phyloP scores from a whole-genome alignment of 106 monocot species.

The Xerophyta viscosa region DNA sequence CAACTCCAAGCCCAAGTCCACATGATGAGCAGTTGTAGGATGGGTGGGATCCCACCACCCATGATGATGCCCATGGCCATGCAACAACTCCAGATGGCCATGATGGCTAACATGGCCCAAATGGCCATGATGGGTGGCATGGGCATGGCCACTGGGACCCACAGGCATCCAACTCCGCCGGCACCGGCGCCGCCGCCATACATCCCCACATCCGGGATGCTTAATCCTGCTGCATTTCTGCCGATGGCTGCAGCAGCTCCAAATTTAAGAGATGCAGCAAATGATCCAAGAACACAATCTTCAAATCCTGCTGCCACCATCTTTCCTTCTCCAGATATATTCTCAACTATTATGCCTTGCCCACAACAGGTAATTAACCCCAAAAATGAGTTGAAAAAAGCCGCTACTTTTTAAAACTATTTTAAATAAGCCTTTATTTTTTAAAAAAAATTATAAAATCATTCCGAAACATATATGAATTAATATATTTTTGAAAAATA shows the following conservation, averaged over 20 bases:
- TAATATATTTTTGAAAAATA: too few species aligned
- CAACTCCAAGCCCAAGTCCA: conserved; percentile 60
- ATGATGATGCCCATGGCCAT: conserved; percentile 41
- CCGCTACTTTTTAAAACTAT: too few species aligned
- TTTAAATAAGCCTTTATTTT: too few species aligned
- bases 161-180: not conserved
- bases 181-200: not conserved
- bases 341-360: conserved; percentile 35
- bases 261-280: conserved; percentile 4
- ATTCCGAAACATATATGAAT: too few species aligned
- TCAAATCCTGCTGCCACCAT: too few species aligned
- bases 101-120: conserved; percentile 61
- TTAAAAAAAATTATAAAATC: too few species aligned
- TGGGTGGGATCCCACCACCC: conserved; percentile 36
- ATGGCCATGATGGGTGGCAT: conserved; percentile 47
- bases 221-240: conserved; percentile 5
- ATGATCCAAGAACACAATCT: too few species aligned
- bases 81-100: conserved; percentile 47
- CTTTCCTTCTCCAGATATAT: conserved; percentile 18
- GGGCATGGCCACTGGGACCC: conserved; percentile 16
- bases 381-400: too few species aligned
- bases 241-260: conserved; percentile 4
- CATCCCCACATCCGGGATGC: not conserved
- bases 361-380: conserved; percentile 44
- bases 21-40: conserved; percentile 62